Conservation (phyloP, 1,139 yeast genomes). For the Blastobotrys aristatus region DNA sequence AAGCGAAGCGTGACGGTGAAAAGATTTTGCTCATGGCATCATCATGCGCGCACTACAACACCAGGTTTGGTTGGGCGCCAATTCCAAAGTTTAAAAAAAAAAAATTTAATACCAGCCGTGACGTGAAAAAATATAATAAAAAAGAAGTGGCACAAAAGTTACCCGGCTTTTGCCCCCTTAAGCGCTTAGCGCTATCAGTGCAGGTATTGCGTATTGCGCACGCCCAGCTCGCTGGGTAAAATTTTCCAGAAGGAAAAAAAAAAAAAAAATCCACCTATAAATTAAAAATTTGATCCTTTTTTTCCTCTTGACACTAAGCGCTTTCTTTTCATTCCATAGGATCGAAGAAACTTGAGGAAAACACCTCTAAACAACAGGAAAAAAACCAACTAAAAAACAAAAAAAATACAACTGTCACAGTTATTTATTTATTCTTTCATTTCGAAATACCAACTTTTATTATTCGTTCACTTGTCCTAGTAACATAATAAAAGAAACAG, state of each 20-base stretch:
- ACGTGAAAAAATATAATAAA: background rate
- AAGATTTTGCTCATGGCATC: no score
- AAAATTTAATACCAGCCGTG: background rate
- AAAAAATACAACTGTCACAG: background rate
- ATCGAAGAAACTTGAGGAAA: no score
- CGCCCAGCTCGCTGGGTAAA: no score
- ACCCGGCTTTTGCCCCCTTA: no score
- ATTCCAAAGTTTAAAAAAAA: background rate
- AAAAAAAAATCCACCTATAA: background rate
- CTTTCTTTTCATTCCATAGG: background rate
- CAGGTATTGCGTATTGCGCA: no score
- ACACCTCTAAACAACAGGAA: no score
- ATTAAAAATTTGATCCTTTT: no score
- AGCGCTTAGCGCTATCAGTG: no score
- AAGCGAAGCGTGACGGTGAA: background rate
- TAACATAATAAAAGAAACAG: conserved; percentile 3
- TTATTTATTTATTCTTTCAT: conserved; percentile 5
- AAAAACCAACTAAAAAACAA: background rate
- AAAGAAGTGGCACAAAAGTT: no score
- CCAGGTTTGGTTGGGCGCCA: background rate
- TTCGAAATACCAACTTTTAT: background rate
- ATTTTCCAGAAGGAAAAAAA: background rate
- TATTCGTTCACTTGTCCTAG: background rate
- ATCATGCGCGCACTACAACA: no score
- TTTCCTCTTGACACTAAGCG: background rate